Conservation (phyloP, 129 eudicot species). For the Flaveria brownii region DNA sequence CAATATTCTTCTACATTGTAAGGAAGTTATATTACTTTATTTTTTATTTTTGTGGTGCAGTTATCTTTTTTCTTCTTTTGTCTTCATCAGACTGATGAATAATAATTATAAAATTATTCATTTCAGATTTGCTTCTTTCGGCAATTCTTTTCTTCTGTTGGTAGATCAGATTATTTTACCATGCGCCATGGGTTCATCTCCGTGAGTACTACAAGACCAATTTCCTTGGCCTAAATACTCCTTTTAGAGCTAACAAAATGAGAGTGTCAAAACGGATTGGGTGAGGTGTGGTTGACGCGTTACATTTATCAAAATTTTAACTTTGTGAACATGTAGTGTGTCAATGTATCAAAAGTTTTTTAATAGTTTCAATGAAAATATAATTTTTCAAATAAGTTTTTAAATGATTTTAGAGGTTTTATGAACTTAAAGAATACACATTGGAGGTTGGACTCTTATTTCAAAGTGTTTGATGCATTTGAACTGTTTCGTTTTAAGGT, state of each 20-base stretch:
- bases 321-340: not conserved
- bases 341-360: not conserved
- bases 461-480: not conserved
- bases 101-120: constrained; percentile 5
- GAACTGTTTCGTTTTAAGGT: not conserved
- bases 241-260: not conserved
- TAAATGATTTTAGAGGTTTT: not conserved
- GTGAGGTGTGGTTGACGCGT: not conserved
- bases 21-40: constrained; percentile 16
- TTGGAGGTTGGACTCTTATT: not conserved
- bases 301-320: not conserved
- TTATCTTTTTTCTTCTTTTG: constrained; percentile 5
- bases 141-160: constrained; percentile 69
- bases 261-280: not conserved
- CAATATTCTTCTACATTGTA: constrained; percentile 56
- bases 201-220: constrained; percentile 42
- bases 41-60: not conserved
- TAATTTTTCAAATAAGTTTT: not conserved
- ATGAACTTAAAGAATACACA: not conserved
- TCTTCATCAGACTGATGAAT: not conserved
- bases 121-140: constrained; percentile 71
- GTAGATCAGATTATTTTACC: constrained; percentile 65
- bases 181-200: constrained; percentile 78
- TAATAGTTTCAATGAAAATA: not conserved
- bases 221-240: not conserved